phyloP scores from a whole-genome alignment of 306 rosid genomes.

The Rosa persica region DNA sequence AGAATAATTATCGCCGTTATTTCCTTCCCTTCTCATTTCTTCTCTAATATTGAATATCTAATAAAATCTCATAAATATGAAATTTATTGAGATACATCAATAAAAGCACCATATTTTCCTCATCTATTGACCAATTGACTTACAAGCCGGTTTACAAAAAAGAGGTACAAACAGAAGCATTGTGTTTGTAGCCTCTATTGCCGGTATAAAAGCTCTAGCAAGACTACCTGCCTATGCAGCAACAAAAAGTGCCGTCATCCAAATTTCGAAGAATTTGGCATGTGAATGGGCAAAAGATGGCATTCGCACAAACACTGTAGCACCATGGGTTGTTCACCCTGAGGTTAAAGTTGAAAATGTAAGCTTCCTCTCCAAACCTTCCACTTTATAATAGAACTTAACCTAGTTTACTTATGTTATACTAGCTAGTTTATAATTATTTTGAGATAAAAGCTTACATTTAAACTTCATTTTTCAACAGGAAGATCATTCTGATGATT shows the following conservation, averaged over 20 bases:
- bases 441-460: background rate
- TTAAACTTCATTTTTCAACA: no score
- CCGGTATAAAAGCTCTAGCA: slow-evolving; percentile 44
- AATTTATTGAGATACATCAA: no score
- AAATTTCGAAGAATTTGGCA: slow-evolving; percentile 53
- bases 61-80: no score
- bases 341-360: background rate
- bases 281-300: slow-evolving; percentile 72
- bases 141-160: no score
- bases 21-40: no score
- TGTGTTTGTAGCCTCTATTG: slow-evolving; percentile 45
- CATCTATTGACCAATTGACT: no score
- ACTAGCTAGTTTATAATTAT: background rate
- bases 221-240: slow-evolving; percentile 41
- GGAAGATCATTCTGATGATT: background rate
- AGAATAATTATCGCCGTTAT: no score
- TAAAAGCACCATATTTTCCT: no score
- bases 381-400: no score
- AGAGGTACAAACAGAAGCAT: no score
- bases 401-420: background rate
- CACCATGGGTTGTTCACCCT: slow-evolving; percentile 45
- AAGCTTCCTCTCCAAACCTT: background rate
- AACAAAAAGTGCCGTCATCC: slow-evolving; percentile 69
- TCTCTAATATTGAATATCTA: no score
- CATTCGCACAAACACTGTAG: slow-evolving; percentile 50